Evolutionary conservation across 768 basidiomycete genomes (phyloP).

Genomic region (Agaricus subrufescens): DNA sequence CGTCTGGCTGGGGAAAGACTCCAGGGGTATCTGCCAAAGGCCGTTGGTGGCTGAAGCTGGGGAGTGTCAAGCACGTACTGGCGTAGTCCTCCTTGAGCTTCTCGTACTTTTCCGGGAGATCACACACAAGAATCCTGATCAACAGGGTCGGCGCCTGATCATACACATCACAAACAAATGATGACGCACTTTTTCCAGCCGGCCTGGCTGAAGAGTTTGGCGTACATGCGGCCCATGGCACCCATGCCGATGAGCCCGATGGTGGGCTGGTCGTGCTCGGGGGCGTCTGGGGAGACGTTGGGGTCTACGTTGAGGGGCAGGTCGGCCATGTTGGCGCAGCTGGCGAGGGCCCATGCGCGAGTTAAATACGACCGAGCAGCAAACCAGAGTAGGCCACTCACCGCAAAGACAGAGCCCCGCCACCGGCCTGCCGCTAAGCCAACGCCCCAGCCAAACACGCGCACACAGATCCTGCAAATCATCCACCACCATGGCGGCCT

Average conservation of each 20-base stretch:
- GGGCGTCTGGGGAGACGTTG: slow-evolving; percentile 27
- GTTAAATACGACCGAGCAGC: not conserved
- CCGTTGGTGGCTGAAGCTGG: not conserved
- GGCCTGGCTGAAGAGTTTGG: slow-evolving; percentile 64
- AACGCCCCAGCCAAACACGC: slow-evolving; percentile 3
- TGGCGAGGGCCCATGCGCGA: not conserved
- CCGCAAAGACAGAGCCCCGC: too few relatives aligned
- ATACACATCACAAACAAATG: not conserved
- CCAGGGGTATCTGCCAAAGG: slow-evolving; percentile 47
- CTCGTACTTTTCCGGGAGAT: slow-evolving; percentile 71
- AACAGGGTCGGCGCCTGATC: slow-evolving; percentile 1
- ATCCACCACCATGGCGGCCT: slow-evolving; percentile 24
- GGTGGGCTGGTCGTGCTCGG: slow-evolving; percentile 50
- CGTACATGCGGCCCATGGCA: slow-evolving; percentile 96
- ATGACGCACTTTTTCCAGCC: slow-evolving; percentile 79
- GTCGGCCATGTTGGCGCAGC: not conserved
- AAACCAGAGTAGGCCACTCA: slow-evolving; percentile 7
- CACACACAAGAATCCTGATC: slow-evolving; percentile 84
- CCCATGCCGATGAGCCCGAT: slow-evolving; percentile 98
- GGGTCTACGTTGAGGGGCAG: slow-evolving; percentile 25
- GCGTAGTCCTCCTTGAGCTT: slow-evolving; percentile 53
- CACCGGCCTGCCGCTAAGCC: not conserved
- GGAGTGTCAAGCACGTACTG: slow-evolving; percentile 32
- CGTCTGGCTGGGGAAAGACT: slow-evolving; percentile 67
- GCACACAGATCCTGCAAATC: not conserved